Evolutionary conservation across 495 filamentous ascomycete species (phyloP).

Genomic region (Podospora appendiculata): DNA sequence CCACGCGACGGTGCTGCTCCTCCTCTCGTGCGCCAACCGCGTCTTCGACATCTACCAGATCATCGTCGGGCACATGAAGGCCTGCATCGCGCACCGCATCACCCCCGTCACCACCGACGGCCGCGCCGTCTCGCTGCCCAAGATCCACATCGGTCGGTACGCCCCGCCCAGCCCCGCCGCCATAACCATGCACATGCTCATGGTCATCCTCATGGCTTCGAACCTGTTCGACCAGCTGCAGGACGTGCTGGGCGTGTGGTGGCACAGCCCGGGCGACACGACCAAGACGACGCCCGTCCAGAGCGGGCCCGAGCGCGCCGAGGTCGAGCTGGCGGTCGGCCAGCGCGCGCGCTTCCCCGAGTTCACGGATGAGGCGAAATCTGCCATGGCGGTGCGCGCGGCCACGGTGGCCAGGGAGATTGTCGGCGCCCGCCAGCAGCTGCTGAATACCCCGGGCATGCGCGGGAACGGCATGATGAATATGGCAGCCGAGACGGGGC

Average conservation of each 20-base stretch:
- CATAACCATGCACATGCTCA: constrained; percentile 4
- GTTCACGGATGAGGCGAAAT: constrained; percentile 1
- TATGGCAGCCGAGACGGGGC: no score
- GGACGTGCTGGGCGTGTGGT: neutral
- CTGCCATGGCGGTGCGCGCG: neutral
- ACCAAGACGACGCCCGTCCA: neutral
- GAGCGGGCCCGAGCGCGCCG: neutral
- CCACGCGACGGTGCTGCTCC: constrained; percentile 1
- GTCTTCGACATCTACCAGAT: constrained; percentile 4
- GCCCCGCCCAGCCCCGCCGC: neutral
- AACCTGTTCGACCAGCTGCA: constrained; percentile 9
- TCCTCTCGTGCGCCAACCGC: constrained; percentile 3
- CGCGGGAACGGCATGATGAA: neutral
- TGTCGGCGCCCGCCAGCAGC: neutral
- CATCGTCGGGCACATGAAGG: neutral
- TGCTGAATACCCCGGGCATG: neutral
- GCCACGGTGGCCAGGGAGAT: neutral
- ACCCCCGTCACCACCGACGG: neutral
- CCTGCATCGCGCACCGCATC: neutral
- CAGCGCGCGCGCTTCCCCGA: neutral
- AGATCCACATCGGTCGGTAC: neutral
- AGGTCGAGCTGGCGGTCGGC: neutral
- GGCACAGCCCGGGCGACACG: neutral
- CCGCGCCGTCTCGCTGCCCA: neutral
- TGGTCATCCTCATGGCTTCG: constrained; percentile 4